These are phyloP conservation scores for Aspergillus udagawae DNA, from an alignment of 2,329 filamentous ascomycete genomes.

Conservation along the genomic window DNA sequence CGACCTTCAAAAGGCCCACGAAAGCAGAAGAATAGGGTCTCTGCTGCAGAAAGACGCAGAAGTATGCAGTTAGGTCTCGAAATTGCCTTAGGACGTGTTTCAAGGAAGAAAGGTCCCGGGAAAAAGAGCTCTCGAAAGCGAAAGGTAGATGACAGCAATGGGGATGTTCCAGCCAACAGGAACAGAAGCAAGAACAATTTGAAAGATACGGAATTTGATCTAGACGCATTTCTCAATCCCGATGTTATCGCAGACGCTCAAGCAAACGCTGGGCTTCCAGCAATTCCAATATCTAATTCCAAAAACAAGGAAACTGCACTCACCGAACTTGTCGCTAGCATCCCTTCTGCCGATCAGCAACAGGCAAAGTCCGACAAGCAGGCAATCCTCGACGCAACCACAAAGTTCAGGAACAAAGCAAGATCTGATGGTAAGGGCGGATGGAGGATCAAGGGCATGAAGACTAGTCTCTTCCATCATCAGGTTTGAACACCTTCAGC, in stretches of 20 bases:
- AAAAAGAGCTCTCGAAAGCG: conserved; percentile 1
- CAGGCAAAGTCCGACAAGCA: conserved; percentile 22
- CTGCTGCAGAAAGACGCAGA: conserved; percentile 11
- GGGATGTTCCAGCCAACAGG: neutral
- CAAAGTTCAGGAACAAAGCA: conserved; percentile 24
- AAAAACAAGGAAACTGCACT: conserved; percentile 29
- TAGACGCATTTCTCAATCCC: conserved; percentile 15
- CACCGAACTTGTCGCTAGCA: conserved; percentile 26
- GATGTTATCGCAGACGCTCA: conserved; percentile 25
- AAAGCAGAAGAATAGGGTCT: conserved; percentile 10
- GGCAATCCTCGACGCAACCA: conserved; percentile 22
- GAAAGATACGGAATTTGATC: conserved; percentile 10
- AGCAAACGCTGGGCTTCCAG: conserved; percentile 18
- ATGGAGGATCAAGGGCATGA: conserved; percentile 32
- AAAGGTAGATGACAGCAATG: neutral
- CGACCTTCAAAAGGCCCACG: neutral
- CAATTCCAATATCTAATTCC: conserved; percentile 20
- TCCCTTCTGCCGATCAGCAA: conserved; percentile 23
- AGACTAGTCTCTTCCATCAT: conserved; percentile 31
- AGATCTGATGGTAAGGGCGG: conserved; percentile 25
- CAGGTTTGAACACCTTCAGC: conserved; percentile 22
- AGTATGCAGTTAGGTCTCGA: conserved; percentile 13
- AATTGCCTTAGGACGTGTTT: neutral
- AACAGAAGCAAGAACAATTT: conserved; percentile 2
- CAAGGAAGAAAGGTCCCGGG: neutral